Conservation (phyloP, 2,329 filamentous ascomycete genomes). For the Sclerotiophoma versabilis region DNA sequence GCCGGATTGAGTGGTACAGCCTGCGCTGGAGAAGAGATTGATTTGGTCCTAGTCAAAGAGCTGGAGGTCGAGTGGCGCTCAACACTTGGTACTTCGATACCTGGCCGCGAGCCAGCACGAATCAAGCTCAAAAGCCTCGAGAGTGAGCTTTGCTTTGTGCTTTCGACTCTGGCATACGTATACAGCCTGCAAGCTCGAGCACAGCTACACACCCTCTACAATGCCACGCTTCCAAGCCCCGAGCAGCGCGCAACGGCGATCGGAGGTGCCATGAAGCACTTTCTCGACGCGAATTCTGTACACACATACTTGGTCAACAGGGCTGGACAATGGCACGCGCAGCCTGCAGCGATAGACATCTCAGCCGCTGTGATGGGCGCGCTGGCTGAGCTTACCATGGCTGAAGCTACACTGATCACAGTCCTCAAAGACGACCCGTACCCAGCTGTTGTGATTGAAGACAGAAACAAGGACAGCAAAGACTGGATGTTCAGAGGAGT, state of each 20-base stretch:
- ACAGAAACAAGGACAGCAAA: constrained; percentile 80
- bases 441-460: constrained; percentile 79
- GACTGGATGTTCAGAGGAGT: constrained; percentile 98
- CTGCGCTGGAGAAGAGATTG: constrained; percentile 67
- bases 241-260: constrained; percentile 76
- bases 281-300: constrained; percentile 80
- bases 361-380: constrained; percentile 54
- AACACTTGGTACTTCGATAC: constrained; percentile 71
- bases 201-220: constrained; percentile 76
- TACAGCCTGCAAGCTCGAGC: constrained; percentile 76
- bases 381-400: constrained; percentile 70
- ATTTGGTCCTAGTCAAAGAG: constrained; percentile 70
- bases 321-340: constrained; percentile 51
- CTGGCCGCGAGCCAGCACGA: constrained; percentile 67
- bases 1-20: constrained; percentile 68
- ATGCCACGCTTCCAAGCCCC: constrained; percentile 58
- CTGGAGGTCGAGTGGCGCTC: constrained; percentile 83
- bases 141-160: constrained; percentile 80
- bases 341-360: constrained; percentile 51
- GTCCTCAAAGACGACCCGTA: constrained; percentile 96
- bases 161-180: constrained; percentile 78
- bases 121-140: constrained; percentile 76
- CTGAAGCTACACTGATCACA: constrained; percentile 87
- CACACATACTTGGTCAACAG: constrained; percentile 74
- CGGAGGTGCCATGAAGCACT: constrained; percentile 74